Evolutionary conservation across 148 eudicot genomes (phyloP), one percentile per base, ranked within the genome.

Genomic region (Heliosperma pusillum): DNA sequence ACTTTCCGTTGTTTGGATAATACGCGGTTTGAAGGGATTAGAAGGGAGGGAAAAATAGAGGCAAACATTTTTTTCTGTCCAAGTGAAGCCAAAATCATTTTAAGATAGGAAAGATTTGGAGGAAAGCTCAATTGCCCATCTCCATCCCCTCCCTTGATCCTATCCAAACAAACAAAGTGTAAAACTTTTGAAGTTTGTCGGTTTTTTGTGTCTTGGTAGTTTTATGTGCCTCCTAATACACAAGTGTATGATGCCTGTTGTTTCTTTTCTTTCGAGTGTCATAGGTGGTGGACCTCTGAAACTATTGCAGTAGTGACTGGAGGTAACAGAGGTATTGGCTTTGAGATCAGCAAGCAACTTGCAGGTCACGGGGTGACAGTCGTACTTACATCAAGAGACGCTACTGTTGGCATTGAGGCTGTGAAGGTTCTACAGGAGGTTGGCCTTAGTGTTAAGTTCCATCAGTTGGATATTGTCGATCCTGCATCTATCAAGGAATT

Each of bases 291-390:
- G 98, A 87, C 88, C 44, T 47, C 82, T 45, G 89, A 84, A 50
- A 92, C 93, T 47, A 78, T 92, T 81, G 96, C 89, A 66, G 89
- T 92, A 75, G 98, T 95, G 82, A 95, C 98, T 25, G 98, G 98
- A 40, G 86, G 96, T 63, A 95, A 95, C 78, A 84, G 98, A 79
- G 98, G 98, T 76, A 95, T 95, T 57, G 98, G 98, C 9, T 92
- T 90, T 83, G 98, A 95, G 89, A 92, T 90, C 75, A 87, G 76
- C 29, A 88, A 83, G 65, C 98, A 92, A 77, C 96, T 94, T 68
- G 90, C 96, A 8, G 52, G 71, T 69, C 93, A 95, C 61, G 97
- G 97, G 65, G 25, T 92, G 82, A 90, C 91, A 10, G 93, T 95
- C 30, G 62, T 92, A 64, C 84, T 95, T 27, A 92, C 97, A 29